phyloP scores from a whole-genome alignment of 2,329 filamentous ascomycete genomes.

The Ustulina deusta region DNA sequence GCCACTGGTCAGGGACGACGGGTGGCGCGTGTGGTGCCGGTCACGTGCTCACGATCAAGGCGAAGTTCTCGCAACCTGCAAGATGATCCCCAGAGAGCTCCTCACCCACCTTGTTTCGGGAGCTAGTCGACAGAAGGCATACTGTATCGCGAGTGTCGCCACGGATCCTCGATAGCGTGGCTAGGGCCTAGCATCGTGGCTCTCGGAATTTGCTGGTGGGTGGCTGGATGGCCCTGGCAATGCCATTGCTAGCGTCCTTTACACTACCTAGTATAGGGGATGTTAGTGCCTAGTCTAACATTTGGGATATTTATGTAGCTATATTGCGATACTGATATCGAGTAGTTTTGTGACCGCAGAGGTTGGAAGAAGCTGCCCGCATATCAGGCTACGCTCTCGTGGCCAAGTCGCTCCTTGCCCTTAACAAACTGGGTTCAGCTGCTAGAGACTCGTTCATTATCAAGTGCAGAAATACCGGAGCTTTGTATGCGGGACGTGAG shows the following conservation, averaged over 20 bases:
- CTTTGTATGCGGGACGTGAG: slow-evolving; percentile 11
- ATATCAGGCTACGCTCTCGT: not conserved
- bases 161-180: slow-evolving; percentile 1
- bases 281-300: not conserved
- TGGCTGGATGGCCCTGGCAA: not conserved
- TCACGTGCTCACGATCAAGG: not conserved
- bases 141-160: slow-evolving; percentile 5
- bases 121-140: not conserved
- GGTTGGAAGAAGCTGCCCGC: not conserved
- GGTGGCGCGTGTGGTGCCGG: slow-evolving; percentile 8
- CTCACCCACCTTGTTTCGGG: not conserved
- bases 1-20: slow-evolving; percentile 3
- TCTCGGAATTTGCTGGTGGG: not conserved
- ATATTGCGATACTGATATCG: not conserved
- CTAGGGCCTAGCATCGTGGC: not conserved
- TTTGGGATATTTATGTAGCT: not conserved
- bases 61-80: slow-evolving; percentile 2
- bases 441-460: not conserved
- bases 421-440: not conserved
- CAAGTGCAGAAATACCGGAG: not conserved
- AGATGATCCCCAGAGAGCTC: slow-evolving; percentile 8
- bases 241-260: slow-evolving; percentile 8
- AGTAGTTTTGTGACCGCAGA: not conserved
- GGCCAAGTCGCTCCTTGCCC: not conserved
- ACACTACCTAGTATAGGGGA: slow-evolving; percentile 11